A percentile compares a stretch with the other conserved stretches of the same genome.
phyloP scores from a whole-genome alignment of 306 rosid species.

The Cicer cuneatum region DNA sequence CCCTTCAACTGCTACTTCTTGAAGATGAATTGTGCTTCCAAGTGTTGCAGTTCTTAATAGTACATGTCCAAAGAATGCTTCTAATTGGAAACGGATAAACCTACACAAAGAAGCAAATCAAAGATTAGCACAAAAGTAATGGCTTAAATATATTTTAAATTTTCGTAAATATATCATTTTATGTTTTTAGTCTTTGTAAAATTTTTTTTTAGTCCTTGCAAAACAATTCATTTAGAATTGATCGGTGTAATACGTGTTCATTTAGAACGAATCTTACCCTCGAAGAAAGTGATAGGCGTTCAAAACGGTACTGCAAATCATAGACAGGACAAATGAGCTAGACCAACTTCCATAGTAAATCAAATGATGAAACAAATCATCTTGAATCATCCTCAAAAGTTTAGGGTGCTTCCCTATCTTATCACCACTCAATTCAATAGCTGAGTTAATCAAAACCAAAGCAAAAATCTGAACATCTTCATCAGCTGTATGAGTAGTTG shows the following conservation, averaged over 20 bases:
- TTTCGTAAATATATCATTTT: background rate
- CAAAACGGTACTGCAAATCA: constrained; percentile 94
- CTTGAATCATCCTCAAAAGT: constrained; percentile 88
- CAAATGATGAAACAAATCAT: constrained; percentile 89
- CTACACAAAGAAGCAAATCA: constrained; percentile 44
- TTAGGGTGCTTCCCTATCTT: constrained; percentile 73
- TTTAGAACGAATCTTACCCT: constrained; percentile 48
- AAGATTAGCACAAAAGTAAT: background rate
- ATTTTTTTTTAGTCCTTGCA: too few relatives aligned
- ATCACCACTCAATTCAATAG: constrained; percentile 83
- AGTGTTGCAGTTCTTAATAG: constrained; percentile 59
- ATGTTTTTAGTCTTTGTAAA: too few relatives aligned
- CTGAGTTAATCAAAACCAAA: constrained; percentile 73
- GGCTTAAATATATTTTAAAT: too few relatives aligned
- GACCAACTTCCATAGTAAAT: constrained; percentile 79
- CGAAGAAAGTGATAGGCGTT: constrained; percentile 79
- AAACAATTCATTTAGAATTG: too few relatives aligned
- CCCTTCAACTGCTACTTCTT: constrained; percentile 92
- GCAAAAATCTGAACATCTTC: constrained; percentile 88
- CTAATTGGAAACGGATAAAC: constrained; percentile 75
- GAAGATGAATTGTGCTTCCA: constrained; percentile 66
- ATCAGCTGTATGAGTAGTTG: constrained; percentile 59
- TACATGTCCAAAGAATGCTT: constrained; percentile 75
- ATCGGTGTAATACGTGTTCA: too few relatives aligned
- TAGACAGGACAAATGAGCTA: constrained; percentile 79